Evolutionary conservation across 2,329 filamentous ascomycete genomes (phyloP).

Genomic region (Phoma sp.): DNA sequence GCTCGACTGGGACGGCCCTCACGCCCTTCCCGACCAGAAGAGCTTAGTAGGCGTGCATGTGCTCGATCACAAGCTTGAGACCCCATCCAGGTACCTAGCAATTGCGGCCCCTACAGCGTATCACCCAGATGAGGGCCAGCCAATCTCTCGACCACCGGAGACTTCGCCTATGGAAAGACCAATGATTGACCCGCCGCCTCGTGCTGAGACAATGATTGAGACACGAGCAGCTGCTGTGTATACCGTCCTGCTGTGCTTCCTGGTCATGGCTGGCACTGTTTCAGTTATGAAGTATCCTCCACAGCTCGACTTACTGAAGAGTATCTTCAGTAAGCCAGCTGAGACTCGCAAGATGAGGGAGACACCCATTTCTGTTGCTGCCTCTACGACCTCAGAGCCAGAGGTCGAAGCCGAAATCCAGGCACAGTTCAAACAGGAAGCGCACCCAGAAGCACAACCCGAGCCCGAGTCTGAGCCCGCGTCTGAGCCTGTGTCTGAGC

Average conservation of each 20-base stretch:
- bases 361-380: constrained; percentile 13
- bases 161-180: constrained; percentile 28
- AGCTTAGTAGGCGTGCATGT: constrained; percentile 51
- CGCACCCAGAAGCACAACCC: neutral
- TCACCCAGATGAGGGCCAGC: constrained; percentile 26
- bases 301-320: constrained; percentile 22
- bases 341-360: constrained; percentile 19
- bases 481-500: neutral
- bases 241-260: constrained; percentile 17
- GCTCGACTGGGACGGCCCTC: constrained; percentile 34
- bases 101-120: constrained; percentile 38
- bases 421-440: neutral
- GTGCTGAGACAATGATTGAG: constrained; percentile 22
- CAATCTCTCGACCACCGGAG: constrained; percentile 29
- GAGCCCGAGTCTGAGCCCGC: constrained; percentile 8
- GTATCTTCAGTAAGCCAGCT: constrained; percentile 22
- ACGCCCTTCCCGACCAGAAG: constrained; percentile 39
- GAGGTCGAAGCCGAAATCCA: neutral
- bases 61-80: constrained; percentile 36
- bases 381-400: constrained; percentile 1
- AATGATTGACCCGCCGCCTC: constrained; percentile 30
- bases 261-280: constrained; percentile 21
- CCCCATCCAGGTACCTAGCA: constrained; percentile 26
- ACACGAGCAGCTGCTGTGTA: constrained; percentile 17
- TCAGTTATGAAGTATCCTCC: constrained; percentile 23